A percentile compares a stretch with the other conserved stretches of the same genome.
phyloP scores from a whole-genome alignment of 306 rosid species.

The Datisca glomerata region DNA sequence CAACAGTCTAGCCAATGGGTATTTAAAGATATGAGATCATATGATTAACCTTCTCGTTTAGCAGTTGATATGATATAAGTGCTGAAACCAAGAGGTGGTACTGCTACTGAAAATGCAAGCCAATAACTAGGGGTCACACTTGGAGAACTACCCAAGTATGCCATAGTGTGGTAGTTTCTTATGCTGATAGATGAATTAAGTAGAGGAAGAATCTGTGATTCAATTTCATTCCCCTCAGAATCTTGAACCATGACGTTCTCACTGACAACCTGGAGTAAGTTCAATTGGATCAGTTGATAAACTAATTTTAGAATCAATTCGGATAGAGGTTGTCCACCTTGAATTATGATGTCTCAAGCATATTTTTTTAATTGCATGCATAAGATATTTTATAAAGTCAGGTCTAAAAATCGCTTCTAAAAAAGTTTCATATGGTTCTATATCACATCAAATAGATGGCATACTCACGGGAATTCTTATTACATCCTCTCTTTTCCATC shows the following conservation, averaged over 20 bases:
- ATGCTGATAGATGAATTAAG: constrained; percentile 14
- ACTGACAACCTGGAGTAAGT: constrained; percentile 23
- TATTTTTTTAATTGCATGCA: too few relatives aligned
- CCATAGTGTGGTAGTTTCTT: constrained; percentile 34
- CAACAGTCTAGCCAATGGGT: not conserved
- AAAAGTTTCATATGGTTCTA: too few relatives aligned
- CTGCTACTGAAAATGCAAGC: constrained; percentile 39
- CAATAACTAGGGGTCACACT: constrained; percentile 34
- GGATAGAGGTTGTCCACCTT: too few relatives aligned
- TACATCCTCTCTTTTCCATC: constrained; percentile 40
- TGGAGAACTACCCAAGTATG: constrained; percentile 31
- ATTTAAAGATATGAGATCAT: constrained; percentile 3
- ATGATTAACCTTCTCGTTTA: constrained; percentile 22
- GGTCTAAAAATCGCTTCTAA: too few relatives aligned
- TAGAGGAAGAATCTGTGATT: constrained; percentile 40
- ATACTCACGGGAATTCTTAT: constrained; percentile 38
- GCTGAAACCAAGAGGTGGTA: constrained; percentile 49
- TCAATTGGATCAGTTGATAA: too few relatives aligned
- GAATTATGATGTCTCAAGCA: too few relatives aligned
- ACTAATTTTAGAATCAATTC: too few relatives aligned
- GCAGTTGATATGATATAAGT: constrained; percentile 27
- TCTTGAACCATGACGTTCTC: constrained; percentile 32
- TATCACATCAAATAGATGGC: too few relatives aligned
- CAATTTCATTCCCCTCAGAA: constrained; percentile 35
- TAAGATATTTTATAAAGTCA: too few relatives aligned